Evolutionary conservation across 2,329 filamentous ascomycete species (phyloP), one percentile per base, ranked within the genome.

Genomic region (Penicillium sumatraense): DNA sequence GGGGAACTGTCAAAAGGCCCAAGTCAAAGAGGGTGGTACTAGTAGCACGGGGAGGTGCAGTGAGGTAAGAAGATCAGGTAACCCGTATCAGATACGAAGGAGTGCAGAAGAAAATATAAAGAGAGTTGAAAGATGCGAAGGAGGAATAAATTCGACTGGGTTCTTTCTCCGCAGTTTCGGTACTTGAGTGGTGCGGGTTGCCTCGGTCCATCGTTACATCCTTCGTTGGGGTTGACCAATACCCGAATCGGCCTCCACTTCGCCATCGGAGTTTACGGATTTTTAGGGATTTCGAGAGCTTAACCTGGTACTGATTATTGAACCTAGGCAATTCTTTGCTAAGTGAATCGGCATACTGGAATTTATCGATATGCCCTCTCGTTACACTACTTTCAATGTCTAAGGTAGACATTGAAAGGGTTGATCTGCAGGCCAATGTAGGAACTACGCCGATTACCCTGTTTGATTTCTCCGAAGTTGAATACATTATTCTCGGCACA

Each of bases 161-260:
- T 26, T 21, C 38, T 40, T 56, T 54, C 58, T 64, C 58, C 59
- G 55, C 59, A 57, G 9, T 56, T 23, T 60, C 59, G 57, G 59
- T 60, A 50, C 52, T 54, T 41, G 40, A 23, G 18, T n/a, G 31
- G 11, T 20, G 27, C 51, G 58, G 57, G 20, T 55, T 57, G 59
- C 62, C 62, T 64, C 62, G 62, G 62, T 40, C 41, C 53, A 38
- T 53, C 40, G 20, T 20, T 50, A 20, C n/a, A 44, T 33, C 33
- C 18, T 21, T 26, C 35, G 13, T 44, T 26, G 18, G 31, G 23
- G 11, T 18, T 44, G 26, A 38, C 38, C 48, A 40, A 60, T 60
- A 59, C 54, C 58, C 62, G 58, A 58, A 51, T 14, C 3, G 18
- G n/a, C 35, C 29, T 51, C 51, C 45, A 53, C 48, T 46, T 38